Percentiles rank a stretch among this genome's conserved stretches.
phyloP scores from a whole-genome alignment of 768 basidiomycete genomes.

The Agrocybe praecox region DNA sequence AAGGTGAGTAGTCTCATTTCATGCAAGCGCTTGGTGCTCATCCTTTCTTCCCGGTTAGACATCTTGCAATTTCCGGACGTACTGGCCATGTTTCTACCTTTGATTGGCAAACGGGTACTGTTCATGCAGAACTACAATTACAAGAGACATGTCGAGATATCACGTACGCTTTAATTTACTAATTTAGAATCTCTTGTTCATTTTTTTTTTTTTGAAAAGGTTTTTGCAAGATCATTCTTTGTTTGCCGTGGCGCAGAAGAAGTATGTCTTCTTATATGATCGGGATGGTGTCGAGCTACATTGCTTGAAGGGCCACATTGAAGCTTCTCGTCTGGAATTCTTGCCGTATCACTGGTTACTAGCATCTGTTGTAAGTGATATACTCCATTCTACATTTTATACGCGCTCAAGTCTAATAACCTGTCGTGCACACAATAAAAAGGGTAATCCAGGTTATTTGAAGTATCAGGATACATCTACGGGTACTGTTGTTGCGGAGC shows the following conservation, averaged over 20 bases:
- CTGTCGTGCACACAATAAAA: background rate
- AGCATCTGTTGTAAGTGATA: slow-evolving; percentile 68
- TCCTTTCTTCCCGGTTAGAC: slow-evolving; percentile 42
- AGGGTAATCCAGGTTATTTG: slow-evolving; percentile 89
- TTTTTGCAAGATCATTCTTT: slow-evolving; percentile 93
- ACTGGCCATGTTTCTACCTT: slow-evolving; percentile 91
- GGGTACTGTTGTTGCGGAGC: slow-evolving; percentile 81
- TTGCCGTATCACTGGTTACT: slow-evolving; percentile 96
- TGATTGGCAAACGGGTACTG: slow-evolving; percentile 86
- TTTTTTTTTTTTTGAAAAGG: slow-evolving; percentile 34
- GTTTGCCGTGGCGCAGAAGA: slow-evolving; percentile 95
- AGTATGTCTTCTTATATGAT: slow-evolving; percentile 96
- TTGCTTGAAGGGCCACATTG: slow-evolving; percentile 79
- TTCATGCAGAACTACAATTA: slow-evolving; percentile 88
- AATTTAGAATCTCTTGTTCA: background rate
- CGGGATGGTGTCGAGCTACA: slow-evolving; percentile 93
- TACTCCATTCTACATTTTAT: background rate
- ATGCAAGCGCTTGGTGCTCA: background rate
- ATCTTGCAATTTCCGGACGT: slow-evolving; percentile 83
- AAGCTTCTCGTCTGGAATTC: slow-evolving; percentile 89
- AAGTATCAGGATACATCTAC: slow-evolving; percentile 99
- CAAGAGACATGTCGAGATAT: slow-evolving; percentile 92
- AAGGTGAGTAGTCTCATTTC: slow-evolving; percentile 44
- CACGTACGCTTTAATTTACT: slow-evolving; percentile 42
- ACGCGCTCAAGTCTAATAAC: slow-evolving; percentile 3